These are phyloP conservation scores for Coelastrella sp. DNA, from an alignment of 139 green algal species.

Conservation along the genomic window DNA sequence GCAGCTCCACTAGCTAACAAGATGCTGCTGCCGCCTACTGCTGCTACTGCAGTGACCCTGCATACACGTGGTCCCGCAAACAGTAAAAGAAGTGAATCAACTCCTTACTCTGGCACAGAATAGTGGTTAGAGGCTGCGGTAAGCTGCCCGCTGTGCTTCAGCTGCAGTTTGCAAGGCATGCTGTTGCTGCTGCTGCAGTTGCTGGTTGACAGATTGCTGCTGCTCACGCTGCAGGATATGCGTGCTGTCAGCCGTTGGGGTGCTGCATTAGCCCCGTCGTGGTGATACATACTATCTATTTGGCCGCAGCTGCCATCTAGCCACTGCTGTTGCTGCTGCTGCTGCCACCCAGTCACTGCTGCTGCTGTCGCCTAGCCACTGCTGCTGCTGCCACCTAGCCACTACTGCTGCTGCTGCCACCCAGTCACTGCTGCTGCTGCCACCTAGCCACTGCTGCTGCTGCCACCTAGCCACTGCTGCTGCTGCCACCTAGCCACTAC, in stretches of 20 bases:
- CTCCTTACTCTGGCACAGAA: neutral
- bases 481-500: neutral
- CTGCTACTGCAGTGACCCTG: conserved; percentile 77
- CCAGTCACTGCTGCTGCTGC: neutral
- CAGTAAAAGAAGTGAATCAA: neutral
- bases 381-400: neutral
- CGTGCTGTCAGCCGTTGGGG: too few species aligned
- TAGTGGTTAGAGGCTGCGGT: neutral
- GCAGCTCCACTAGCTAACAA: conserved; percentile 69
- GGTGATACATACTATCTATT: too few species aligned
- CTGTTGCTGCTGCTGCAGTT: too few species aligned
- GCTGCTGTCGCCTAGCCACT: neutral
- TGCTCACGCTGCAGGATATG: too few species aligned
- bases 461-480: neutral
- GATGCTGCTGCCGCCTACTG: conserved; percentile 11
- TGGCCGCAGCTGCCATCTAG: neutral
- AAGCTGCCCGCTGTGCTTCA: too few species aligned
- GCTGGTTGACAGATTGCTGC: too few species aligned
- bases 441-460: neutral
- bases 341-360: neutral
- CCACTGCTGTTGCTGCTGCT: neutral
- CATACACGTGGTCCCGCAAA: neutral
- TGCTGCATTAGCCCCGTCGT: too few species aligned
- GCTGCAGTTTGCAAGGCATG: too few species aligned
- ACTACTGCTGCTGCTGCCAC: too few species aligned